A percentile compares a stretch with the other conserved stretches of the same genome.
These are phyloP conservation scores for Elaeis guineensis DNA, from an alignment of 176 grass and related monocot genomes.

Conservation along the genomic window DNA sequence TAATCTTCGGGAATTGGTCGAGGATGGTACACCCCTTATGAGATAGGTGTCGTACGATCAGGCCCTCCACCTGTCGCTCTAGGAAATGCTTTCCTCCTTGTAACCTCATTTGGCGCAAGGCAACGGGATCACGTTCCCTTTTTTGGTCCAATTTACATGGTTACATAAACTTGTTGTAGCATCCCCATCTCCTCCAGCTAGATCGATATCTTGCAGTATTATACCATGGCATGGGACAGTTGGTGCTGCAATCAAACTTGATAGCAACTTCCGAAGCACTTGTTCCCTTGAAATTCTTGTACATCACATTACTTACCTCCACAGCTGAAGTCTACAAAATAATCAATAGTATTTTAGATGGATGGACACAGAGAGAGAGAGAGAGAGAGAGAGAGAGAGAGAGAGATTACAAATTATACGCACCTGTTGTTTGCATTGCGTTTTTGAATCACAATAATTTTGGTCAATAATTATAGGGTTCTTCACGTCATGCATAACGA, in stretches of 20 bases:
- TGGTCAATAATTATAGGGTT: constrained; percentile 60
- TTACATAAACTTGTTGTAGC: neutral
- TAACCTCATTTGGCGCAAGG: neutral
- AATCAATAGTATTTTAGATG: too few relatives aligned
- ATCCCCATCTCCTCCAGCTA: neutral
- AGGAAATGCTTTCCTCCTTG: too few relatives aligned
- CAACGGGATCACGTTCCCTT: neutral
- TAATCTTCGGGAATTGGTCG: too few relatives aligned
- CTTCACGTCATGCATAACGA: constrained; percentile 27
- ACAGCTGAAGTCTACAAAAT: neutral
- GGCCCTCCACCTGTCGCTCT: too few relatives aligned
- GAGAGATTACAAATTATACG: neutral
- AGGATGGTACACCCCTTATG: too few relatives aligned
- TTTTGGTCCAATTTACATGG: neutral
- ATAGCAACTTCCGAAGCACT: neutral
- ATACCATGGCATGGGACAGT: neutral
- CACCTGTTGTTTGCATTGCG: constrained; percentile 26
- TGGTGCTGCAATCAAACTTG: neutral
- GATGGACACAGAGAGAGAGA: too few relatives aligned
- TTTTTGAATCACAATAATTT: constrained; percentile 32
- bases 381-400: too few relatives aligned
- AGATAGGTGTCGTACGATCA: too few relatives aligned
- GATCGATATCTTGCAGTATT: neutral
- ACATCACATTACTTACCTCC: neutral
- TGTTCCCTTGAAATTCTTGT: neutral